These are phyloP conservation scores for Emergomyces orientalis DNA, from an alignment of 2,329 filamentous ascomycete species.

Conservation along the genomic window DNA sequence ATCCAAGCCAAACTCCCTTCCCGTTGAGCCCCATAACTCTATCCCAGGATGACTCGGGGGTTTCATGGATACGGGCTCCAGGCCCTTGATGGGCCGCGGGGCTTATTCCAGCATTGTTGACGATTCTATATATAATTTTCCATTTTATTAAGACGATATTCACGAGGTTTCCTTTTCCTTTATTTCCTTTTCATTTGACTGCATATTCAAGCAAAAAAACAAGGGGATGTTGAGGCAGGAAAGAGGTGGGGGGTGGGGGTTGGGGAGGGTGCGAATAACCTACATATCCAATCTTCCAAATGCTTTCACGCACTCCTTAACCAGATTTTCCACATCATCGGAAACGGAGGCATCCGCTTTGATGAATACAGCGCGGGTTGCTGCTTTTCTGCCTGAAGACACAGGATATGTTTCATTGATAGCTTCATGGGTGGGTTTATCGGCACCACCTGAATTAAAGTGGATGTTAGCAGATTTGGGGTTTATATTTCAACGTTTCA, in stretches of 20 bases:
- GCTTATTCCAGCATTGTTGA: slow-evolving; percentile 45
- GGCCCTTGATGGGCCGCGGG: slow-evolving; percentile 11
- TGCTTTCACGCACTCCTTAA: slow-evolving; percentile 28
- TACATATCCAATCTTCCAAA: slow-evolving; percentile 40
- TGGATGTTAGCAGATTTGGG: not conserved
- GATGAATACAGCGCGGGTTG: slow-evolving; percentile 30
- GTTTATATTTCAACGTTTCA: no score
- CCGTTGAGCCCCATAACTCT: slow-evolving; percentile 29
- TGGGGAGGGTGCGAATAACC: slow-evolving; percentile 8
- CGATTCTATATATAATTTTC: slow-evolving; percentile 27
- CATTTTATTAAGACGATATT: not conserved
- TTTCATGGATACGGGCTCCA: slow-evolving; percentile 37
- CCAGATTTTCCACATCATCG: slow-evolving; percentile 28
- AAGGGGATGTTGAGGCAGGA: no score
- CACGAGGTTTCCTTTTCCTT: not conserved
- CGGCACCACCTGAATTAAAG: not conserved
- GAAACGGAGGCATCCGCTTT: slow-evolving; percentile 37
- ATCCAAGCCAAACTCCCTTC: slow-evolving; percentile 35
- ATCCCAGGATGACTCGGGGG: slow-evolving; percentile 40
- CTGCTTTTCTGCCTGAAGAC: slow-evolving; percentile 25
- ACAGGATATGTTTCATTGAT: slow-evolving; percentile 14
- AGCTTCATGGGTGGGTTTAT: slow-evolving; percentile 13
- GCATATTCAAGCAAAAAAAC: not conserved
- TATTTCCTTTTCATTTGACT: not conserved
- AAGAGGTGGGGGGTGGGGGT: not conserved